Conservation (phyloP, 1,284 basidiomycete genomes). For the Blastosporella zonata region DNA sequence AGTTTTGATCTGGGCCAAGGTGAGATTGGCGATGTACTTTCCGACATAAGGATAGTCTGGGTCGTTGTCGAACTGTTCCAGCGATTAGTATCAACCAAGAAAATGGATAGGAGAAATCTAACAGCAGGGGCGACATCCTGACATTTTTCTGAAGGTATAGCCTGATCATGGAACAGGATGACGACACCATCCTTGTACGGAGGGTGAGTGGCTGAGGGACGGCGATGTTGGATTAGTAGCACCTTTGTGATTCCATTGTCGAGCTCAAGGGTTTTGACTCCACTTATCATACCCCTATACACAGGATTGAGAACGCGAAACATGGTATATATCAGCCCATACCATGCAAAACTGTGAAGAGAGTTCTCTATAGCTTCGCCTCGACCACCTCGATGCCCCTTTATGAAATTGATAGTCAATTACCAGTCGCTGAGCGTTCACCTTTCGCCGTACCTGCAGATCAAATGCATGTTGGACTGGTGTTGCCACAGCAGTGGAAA, state of each 20-base stretch:
- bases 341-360: conserved; percentile 74
- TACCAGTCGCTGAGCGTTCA: neutral
- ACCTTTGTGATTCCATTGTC: conserved; percentile 77
- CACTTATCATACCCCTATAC: conserved; percentile 65
- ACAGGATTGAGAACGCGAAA: neutral
- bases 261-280: conserved; percentile 72
- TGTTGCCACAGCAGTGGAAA: conserved; percentile 5
- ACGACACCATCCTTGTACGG: conserved; percentile 60
- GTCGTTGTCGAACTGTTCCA: conserved; percentile 46
- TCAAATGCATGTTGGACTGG: conserved; percentile 31
- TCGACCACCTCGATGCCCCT: conserved; percentile 79
- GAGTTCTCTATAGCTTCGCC: conserved; percentile 71
- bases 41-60: conserved; percentile 70
- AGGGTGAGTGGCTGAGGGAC: neutral
- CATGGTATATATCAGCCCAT: conserved; percentile 18
- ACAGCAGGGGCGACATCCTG: conserved; percentile 63
- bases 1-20: conserved; percentile 72
- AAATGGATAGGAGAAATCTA: conserved; percentile 18
- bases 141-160: conserved; percentile 61
- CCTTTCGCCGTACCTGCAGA: conserved; percentile 36
- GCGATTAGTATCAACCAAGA: neutral
- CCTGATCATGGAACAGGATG: conserved; percentile 79
- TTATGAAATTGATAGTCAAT: neutral
- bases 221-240: neutral
- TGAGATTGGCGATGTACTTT: conserved; percentile 73